Percentiles rank a stretch among this genome's conserved stretches.
These are phyloP conservation scores for Quercus ilex DNA, from an alignment of 306 rosid species.

Conservation along the genomic window DNA sequence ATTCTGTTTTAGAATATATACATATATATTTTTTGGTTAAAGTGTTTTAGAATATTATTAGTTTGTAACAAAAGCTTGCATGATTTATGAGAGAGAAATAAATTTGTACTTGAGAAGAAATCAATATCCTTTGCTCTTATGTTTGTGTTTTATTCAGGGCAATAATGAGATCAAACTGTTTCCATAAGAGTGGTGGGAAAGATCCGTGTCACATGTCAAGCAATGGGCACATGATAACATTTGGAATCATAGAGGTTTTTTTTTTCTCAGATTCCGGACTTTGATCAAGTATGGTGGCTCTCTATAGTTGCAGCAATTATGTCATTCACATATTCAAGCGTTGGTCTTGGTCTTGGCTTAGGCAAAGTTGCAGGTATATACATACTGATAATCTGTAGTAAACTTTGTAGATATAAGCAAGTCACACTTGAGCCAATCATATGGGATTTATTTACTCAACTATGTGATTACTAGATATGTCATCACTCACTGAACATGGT, in stretches of 20 bases:
- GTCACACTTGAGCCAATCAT: neutral
- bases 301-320: conserved; percentile 73
- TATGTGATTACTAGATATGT: neutral
- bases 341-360: conserved; percentile 59
- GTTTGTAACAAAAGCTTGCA: neutral
- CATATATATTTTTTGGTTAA: too few species aligned
- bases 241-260: conserved; percentile 56
- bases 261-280: conserved; percentile 70
- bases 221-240: conserved; percentile 74
- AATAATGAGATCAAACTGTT: conserved; percentile 70
- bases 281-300: conserved; percentile 76
- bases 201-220: conserved; percentile 83
- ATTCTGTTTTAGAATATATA: neutral
- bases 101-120: neutral
- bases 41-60: neutral
- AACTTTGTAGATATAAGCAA: neutral
- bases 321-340: conserved; percentile 65
- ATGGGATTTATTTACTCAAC: neutral
- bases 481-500: neutral
- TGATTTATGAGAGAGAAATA: neutral
- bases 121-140: neutral
- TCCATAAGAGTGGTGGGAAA: conserved; percentile 61
- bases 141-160: conserved; percentile 33
- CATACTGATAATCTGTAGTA: neutral
- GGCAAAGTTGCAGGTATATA: conserved; percentile 63